These are phyloP conservation scores for Simmondsia chinensis DNA, from an alignment of 148 eudicot species.

Conservation along the genomic window DNA sequence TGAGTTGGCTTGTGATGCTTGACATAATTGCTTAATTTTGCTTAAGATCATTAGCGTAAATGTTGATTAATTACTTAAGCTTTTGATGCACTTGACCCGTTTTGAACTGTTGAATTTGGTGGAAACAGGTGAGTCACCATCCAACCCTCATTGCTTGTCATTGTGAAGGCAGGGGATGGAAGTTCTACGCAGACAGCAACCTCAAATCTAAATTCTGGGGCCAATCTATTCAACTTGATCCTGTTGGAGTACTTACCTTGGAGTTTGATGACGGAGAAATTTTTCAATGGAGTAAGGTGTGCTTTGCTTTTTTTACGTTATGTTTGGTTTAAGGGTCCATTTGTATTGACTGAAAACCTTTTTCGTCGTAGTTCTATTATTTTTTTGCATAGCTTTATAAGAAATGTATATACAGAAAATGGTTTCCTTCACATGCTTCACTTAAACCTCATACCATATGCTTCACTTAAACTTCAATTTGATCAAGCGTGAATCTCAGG, in stretches of 20 bases:
- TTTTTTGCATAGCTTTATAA: background rate
- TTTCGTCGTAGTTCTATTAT: background rate
- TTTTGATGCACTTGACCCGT: too few species aligned
- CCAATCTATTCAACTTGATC: constrained; percentile 93
- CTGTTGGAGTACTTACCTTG: constrained; percentile 69
- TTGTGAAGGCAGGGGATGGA: constrained; percentile 96
- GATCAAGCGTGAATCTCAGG: too few species aligned
- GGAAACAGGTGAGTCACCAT: constrained; percentile 79
- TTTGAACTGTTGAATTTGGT: constrained; percentile 10
- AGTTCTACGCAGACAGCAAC: constrained; percentile 90
- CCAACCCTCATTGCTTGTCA: constrained; percentile 93
- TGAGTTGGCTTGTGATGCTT: too few species aligned
- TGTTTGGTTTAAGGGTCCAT: too few species aligned
- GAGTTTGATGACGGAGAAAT: constrained; percentile 91
- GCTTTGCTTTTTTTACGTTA: background rate
- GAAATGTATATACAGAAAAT: too few species aligned
- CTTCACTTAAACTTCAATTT: too few species aligned
- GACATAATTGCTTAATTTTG: too few species aligned
- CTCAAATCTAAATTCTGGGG: constrained; percentile 95
- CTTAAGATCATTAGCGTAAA: too few species aligned
- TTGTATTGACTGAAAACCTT: too few species aligned
- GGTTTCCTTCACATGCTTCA: too few species aligned
- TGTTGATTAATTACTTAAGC: too few species aligned
- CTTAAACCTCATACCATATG: too few species aligned
- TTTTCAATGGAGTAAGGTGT: constrained; percentile 96